Evolutionary conservation across 1,284 basidiomycete genomes (phyloP), one percentile per base, ranked within the genome.

Genomic region (Moesziomyces sp.): DNA sequence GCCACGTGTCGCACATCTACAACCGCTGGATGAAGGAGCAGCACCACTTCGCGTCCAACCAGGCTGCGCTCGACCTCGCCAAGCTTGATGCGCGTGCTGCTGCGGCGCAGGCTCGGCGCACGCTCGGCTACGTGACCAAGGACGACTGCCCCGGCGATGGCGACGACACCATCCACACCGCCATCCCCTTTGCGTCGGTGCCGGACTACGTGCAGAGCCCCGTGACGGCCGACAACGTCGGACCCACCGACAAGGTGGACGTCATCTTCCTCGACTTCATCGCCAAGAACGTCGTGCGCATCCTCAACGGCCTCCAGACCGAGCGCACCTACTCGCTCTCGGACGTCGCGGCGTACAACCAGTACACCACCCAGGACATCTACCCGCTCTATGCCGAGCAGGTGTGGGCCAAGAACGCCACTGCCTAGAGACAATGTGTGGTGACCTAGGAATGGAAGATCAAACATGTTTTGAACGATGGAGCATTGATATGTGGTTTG

Each of bases 111-210:
- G 55, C 51, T 5, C 40, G 58, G 24, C 47, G 52, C 10, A 58
- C 76, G n/a, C 72, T 83, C 4, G 81, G 81, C 46, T 83, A 83
- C 52, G 80, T 81, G n/a, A 83, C 81, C 46, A 68, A 62, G 19
- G 80, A 81, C 55, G 46, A 46, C 16, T 78, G 70, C 58, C 64
- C 66, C 13, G 76, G 72, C 2, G 46, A 51, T 6, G 79, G 80
- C 34, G 80, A 82, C 54, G 80, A 82, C 42, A 82, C 79, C 7
- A 62, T 61, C 51, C 81, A 64, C 74, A 77, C 52, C 43, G 62
- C 58, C 3, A 52, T 76, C 19, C 70, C 73, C 5, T 78, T 55
- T 58, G 60, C 65, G 13, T 59, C 61, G 10, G 71, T 76, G 44
- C 81, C 80, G 3, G 78, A 82, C 56, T 83, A 83, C 52, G 70